These are phyloP conservation scores for Lachnellula willkommii DNA, from an alignment of 2,329 filamentous ascomycete species.

Conservation along the genomic window DNA sequence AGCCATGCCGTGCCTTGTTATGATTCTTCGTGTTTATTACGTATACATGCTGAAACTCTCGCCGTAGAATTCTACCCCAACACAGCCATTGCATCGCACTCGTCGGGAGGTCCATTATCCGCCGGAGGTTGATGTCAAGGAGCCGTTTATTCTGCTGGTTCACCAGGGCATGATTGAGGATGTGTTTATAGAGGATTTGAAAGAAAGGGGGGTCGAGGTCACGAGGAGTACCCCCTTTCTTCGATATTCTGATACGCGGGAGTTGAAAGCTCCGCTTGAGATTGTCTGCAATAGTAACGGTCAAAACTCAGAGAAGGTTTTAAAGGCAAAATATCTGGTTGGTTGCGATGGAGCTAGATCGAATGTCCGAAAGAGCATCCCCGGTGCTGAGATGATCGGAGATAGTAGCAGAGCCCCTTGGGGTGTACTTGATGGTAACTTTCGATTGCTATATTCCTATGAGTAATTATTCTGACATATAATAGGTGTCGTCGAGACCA, in stretches of 20 bases:
- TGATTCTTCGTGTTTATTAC: not conserved
- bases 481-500: slow-evolving; percentile 35
- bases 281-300: slow-evolving; percentile 53
- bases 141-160: slow-evolving; percentile 43
- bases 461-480: slow-evolving; percentile 38
- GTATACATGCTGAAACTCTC: slow-evolving; percentile 22
- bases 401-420: slow-evolving; percentile 53
- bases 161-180: slow-evolving; percentile 45
- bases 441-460: slow-evolving; percentile 31
- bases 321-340: slow-evolving; percentile 59
- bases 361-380: slow-evolving; percentile 44
- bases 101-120: slow-evolving; percentile 36
- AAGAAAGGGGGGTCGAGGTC: slow-evolving; percentile 42
- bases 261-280: slow-evolving; percentile 19
- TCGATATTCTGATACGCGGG: slow-evolving; percentile 37
- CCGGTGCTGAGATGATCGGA: slow-evolving; percentile 52
- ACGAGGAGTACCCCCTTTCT: slow-evolving; percentile 37
- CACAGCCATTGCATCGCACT: slow-evolving; percentile 16
- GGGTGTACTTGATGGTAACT: slow-evolving; percentile 50
- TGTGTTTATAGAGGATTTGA: slow-evolving; percentile 50
- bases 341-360: slow-evolving; percentile 55
- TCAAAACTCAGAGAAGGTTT: slow-evolving; percentile 28
- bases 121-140: slow-evolving; percentile 23
- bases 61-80: slow-evolving; percentile 32
- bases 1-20: slow-evolving; percentile 44